A percentile compares a stretch with the other conserved stretches of the same genome.
phyloP scores from a whole-genome alignment of 257 asterid genomes.

The Hygrophila difformis region DNA sequence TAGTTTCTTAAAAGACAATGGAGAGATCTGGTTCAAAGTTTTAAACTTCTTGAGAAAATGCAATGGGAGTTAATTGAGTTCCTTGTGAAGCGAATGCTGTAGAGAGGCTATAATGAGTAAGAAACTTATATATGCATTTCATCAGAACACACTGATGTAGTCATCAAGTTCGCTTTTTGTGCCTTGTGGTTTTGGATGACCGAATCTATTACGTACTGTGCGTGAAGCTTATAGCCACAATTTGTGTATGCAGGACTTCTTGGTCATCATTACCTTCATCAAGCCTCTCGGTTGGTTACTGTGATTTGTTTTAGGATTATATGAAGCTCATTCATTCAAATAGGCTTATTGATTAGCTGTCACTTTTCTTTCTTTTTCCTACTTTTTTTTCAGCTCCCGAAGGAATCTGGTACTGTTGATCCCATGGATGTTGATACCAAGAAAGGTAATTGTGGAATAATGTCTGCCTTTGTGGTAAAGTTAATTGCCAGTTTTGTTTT shows the following conservation, averaged over 20 bases:
- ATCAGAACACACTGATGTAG: no score
- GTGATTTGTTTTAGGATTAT: conserved; percentile 7
- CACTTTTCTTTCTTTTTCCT: no score
- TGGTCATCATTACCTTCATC: conserved; percentile 67
- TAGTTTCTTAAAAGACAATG: neutral
- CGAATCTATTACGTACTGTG: no score
- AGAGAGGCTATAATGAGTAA: no score
- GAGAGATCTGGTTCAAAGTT: neutral
- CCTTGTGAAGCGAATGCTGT: no score
- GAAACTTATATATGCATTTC: no score
- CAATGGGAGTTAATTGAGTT: neutral
- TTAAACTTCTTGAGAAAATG: neutral
- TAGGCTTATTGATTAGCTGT: conserved; percentile 1
- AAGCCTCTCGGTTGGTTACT: conserved; percentile 38
- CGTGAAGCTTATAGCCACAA: conserved; percentile 10
- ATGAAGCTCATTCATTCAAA: neutral
- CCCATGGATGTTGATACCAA: conserved; percentile 28
- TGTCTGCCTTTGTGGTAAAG: no score
- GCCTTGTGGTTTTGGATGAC: no score
- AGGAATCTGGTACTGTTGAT: conserved; percentile 37
- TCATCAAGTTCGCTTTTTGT: no score
- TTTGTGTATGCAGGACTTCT: conserved; percentile 50
- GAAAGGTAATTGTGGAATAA: conserved; percentile 34
- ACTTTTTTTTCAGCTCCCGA: conserved; percentile 28
- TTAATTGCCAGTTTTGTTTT: conserved; percentile 1